Evolutionary conservation across 768 basidiomycete genomes (phyloP).

Genomic region (Russula emetica): DNA sequence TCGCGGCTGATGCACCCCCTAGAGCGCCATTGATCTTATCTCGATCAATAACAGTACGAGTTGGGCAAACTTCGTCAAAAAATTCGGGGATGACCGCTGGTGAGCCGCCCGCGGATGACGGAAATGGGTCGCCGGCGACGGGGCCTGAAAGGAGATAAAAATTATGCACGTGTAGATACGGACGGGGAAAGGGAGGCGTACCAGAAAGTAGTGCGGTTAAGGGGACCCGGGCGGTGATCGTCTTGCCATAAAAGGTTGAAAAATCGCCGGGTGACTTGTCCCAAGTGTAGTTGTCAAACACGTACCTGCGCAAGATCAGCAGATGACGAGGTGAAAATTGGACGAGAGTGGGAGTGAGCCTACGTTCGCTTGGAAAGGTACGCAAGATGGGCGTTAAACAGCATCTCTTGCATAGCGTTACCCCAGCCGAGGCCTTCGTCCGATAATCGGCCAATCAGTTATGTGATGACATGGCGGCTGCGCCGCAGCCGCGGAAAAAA

Average conservation of each 20-base stretch:
- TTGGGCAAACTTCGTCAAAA: constrained; percentile 42
- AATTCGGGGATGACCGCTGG: constrained; percentile 38
- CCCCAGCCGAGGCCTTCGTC: constrained; percentile 53
- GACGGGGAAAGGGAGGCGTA: constrained; percentile 21
- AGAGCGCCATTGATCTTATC: constrained; percentile 33
- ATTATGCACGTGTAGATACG: neutral
- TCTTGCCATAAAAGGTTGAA: constrained; percentile 45
- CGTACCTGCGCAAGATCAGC: constrained; percentile 35
- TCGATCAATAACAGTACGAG: constrained; percentile 35
- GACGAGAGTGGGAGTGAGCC: constrained; percentile 28
- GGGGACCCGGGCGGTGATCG: constrained; percentile 52
- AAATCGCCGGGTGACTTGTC: constrained; percentile 37
- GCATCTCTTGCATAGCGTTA: constrained; percentile 55
- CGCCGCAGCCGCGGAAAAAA: neutral
- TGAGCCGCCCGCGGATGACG: constrained; percentile 34
- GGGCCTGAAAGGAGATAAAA: constrained; percentile 34
- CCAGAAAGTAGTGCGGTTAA: constrained; percentile 51
- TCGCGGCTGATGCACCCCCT: constrained; percentile 30
- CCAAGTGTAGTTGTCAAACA: constrained; percentile 61
- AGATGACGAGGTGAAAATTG: neutral
- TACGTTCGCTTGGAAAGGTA: constrained; percentile 47
- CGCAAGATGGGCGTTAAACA: constrained; percentile 50
- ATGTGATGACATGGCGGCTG: neutral
- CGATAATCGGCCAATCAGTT: neutral
- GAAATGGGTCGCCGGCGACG: constrained; percentile 41